Evolutionary conservation across 2,329 filamentous ascomycete genomes (phyloP).

Genomic region (Aspergillus glaucus): DNA sequence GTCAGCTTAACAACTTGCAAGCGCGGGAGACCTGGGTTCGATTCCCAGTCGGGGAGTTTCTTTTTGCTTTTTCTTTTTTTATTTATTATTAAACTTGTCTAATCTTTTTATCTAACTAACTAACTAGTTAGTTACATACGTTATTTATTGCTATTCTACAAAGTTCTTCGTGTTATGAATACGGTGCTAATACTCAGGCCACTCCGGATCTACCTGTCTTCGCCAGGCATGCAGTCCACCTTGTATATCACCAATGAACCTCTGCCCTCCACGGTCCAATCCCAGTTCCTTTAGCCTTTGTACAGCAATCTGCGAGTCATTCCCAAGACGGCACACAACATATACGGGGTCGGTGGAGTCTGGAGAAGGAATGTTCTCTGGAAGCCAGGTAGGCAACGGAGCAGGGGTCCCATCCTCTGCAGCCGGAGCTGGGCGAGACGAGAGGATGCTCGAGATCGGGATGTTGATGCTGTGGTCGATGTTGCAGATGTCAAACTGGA

Average conservation of each 20-base stretch:
- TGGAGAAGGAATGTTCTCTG: conserved; percentile 15
- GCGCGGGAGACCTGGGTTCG: conserved; percentile 31
- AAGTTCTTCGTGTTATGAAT: not conserved
- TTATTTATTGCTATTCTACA: not conserved
- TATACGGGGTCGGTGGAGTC: conserved; percentile 31
- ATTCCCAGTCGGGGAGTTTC: conserved; percentile 18
- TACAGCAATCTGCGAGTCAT: conserved; percentile 44
- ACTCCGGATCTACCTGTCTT: conserved; percentile 35
- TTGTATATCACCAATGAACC: conserved; percentile 36
- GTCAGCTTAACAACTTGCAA: conserved; percentile 8
- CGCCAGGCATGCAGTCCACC: conserved; percentile 40
- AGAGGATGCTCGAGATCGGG: conserved; percentile 39
- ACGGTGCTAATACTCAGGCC: conserved; percentile 32
- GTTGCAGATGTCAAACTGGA: conserved; percentile 75
- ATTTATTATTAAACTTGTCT: not conserved
- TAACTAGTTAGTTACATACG: not conserved
- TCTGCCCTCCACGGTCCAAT: conserved; percentile 25
- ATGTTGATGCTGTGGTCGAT: conserved; percentile 66
- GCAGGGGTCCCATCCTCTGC: not conserved
- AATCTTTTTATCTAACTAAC: not conserved
- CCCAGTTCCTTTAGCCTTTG: conserved; percentile 35
- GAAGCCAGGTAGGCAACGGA: conserved; percentile 21
- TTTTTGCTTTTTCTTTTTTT: not conserved
- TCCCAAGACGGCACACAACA: conserved; percentile 44
- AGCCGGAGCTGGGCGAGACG: conserved; percentile 10